Base-by-base conservation (phyloP, 2,329 filamentous ascomycete species). In the Hyphodiscus sp. region DNA sequence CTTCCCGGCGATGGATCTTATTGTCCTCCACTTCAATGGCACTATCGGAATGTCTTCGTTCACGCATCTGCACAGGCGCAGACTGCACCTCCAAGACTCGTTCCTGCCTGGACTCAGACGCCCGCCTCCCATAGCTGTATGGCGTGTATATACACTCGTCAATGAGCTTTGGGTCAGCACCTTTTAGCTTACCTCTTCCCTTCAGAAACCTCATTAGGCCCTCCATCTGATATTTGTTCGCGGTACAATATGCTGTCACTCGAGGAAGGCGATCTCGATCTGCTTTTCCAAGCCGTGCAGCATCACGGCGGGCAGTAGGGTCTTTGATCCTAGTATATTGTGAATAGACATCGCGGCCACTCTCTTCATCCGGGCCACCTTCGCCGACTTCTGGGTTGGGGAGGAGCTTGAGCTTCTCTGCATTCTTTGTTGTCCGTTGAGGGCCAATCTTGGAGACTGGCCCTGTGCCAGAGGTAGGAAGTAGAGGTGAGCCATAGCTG, bases 271-370 rank as follows among this genome's bases (percentile, higher is more conserved):
- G 81, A 59, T 90, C 87, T 53, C 94, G 81, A 69, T 99, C 94
- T 41, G 92, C 91, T 70, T 97, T 99, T 41, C 94, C 94, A 42
- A 99, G 72, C 52, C 91, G 79, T 26, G 94, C 94, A 16, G 94
- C 94, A 76, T 97, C 92, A 64, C 94, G 82, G 57, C 94, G 79
- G 9, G 94, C 94, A 0, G 87, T 96, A 0, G 92, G 91, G 67
- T 99, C 94, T 70, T 97, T 97, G 73, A 99, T 99, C 45, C 94
- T 82, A 9, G 92, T 96, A 69, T 96, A 97, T 70, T 99, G 94
- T 23, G 91, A 92, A 73, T 99, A 99, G 30, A 99, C 94, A 68
- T 99, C 94, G 59, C 91, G 79, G 10, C 91, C 91, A 65, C 89
- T 94, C 71, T 96, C 92, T 65, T 96, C 92, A 58, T 97, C 91